A percentile compares a stretch with the other conserved stretches of the same genome.
phyloP scores from a whole-genome alignment of 768 basidiomycete genomes.

The Pholiota microspora region DNA sequence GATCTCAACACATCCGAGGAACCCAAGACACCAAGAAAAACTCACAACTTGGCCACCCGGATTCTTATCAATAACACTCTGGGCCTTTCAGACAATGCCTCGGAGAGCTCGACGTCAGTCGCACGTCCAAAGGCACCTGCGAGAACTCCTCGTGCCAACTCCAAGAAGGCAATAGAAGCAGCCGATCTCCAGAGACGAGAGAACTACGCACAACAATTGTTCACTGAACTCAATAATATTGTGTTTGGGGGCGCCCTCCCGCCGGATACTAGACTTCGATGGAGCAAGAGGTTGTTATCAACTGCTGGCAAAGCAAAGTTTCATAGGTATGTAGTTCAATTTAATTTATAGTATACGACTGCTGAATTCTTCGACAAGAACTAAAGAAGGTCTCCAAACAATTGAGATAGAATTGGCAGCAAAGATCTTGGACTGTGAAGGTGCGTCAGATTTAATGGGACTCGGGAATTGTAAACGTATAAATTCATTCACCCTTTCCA shows the following conservation, averaged over 20 bases:
- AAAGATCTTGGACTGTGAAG: constrained; percentile 78
- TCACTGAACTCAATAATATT: constrained; percentile 52
- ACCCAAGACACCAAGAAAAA: background rate
- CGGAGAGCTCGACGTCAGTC: background rate
- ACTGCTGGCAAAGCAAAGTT: constrained; percentile 73
- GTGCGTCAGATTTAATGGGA: constrained; percentile 33
- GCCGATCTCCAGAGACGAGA: constrained; percentile 44
- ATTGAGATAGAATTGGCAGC: constrained; percentile 76
- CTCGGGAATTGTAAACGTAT: background rate
- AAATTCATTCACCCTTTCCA: background rate
- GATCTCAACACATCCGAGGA: background rate
- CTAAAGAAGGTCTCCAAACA: constrained; percentile 54
- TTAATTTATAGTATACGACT: background rate
- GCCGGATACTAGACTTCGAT: constrained; percentile 51
- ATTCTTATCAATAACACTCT: background rate
- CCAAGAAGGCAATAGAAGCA: constrained; percentile 40
- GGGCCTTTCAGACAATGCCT: background rate
- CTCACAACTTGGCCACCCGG: background rate
- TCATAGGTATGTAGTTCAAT: constrained; percentile 41
- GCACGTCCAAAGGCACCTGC: constrained; percentile 4
- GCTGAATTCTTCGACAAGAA: constrained; percentile 31
- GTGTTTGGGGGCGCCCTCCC: constrained; percentile 61
- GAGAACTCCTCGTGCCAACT: constrained; percentile 21
- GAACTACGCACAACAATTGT: constrained; percentile 57
- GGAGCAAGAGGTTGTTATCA: constrained; percentile 64